A percentile compares a stretch with the other conserved stretches of the same genome.
Conservation (phyloP, 2,329 filamentous ascomycete species). For the Hysterium pulicare region DNA sequence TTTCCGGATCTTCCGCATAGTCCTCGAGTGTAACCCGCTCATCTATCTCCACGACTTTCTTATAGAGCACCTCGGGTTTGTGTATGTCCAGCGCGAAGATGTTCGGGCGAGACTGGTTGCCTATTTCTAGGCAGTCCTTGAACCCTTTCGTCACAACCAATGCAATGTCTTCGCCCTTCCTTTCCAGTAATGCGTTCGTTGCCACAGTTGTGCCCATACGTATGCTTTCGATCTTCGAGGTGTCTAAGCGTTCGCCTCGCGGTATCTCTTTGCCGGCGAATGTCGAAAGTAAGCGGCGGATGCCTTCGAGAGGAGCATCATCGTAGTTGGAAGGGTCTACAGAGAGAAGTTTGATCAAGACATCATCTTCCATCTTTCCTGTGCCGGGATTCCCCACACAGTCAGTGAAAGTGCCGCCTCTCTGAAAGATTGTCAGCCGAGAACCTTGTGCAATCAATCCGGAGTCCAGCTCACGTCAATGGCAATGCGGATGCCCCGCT, state of each 20-base stretch:
- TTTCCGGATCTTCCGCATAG: conserved; percentile 80
- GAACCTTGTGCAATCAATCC: neutral
- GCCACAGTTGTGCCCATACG: conserved; percentile 95
- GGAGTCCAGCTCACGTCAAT: conserved; percentile 48
- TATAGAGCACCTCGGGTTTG: conserved; percentile 84
- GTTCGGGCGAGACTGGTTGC: conserved; percentile 82
- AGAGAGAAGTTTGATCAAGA: conserved; percentile 83
- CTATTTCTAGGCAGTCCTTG: conserved; percentile 81
- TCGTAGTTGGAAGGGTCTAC: conserved; percentile 88
- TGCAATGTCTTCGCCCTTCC: conserved; percentile 85
- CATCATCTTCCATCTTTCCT: conserved; percentile 66
- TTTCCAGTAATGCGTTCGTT: conserved; percentile 84
- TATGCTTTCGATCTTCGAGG: conserved; percentile 80
- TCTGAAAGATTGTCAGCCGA: conserved; percentile 38
- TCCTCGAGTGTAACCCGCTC: conserved; percentile 90
- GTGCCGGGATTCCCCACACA: conserved; percentile 78
- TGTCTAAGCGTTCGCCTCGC: conserved; percentile 76
- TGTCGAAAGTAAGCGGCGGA: conserved; percentile 76
- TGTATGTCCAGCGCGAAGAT: conserved; percentile 88
- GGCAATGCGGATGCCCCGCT: conserved; percentile 68
- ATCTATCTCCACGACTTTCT: conserved; percentile 81
- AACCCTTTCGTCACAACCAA: conserved; percentile 86
- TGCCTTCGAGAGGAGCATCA: conserved; percentile 88
- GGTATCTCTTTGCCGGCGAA: conserved; percentile 75
- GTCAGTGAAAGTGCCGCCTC: conserved; percentile 89